Percentiles rank a stretch among this genome's conserved stretches.
Evolutionary conservation across 768 basidiomycete species (phyloP).

Genomic region (Trametes gibbosa): DNA sequence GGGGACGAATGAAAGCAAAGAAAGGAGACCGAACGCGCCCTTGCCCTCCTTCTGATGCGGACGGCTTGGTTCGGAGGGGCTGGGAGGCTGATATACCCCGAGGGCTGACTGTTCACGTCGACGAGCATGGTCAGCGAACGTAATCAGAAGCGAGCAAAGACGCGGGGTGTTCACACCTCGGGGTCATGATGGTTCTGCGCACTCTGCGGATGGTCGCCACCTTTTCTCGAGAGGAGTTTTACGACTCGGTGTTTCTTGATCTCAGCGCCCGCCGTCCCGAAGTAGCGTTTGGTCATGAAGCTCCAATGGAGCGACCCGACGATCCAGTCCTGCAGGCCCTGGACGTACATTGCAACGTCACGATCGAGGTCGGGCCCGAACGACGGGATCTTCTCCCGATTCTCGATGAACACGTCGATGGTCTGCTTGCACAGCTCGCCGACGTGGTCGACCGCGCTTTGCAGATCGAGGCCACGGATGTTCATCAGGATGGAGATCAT

Average conservation of each 20-base stretch:
- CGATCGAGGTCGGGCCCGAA: slow-evolving; percentile 60
- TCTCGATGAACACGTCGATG: slow-evolving; percentile 50
- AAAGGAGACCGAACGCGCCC: background rate
- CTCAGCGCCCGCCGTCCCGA: slow-evolving; percentile 53
- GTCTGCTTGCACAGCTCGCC: slow-evolving; percentile 58
- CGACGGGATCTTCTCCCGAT: slow-evolving; percentile 47
- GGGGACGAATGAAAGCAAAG: background rate
- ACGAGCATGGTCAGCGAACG: background rate
- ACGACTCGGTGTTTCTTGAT: slow-evolving; percentile 56
- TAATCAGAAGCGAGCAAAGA: background rate
- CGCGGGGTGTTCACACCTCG: background rate
- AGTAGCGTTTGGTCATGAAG: slow-evolving; percentile 68
- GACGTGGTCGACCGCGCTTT: slow-evolving; percentile 62
- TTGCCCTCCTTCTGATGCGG: background rate
- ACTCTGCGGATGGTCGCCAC: background rate
- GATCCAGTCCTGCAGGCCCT: slow-evolving; percentile 67
- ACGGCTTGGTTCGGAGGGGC: background rate
- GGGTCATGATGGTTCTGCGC: background rate
- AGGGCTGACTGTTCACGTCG: background rate
- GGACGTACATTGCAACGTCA: slow-evolving; percentile 55
- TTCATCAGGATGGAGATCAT: slow-evolving; percentile 71
- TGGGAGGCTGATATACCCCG: background rate
- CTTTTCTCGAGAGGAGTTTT: slow-evolving; percentile 33
- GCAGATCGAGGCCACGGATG: slow-evolving; percentile 53
- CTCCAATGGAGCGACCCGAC: slow-evolving; percentile 73